phyloP scores from a whole-genome alignment of 1,284 basidiomycete species.

The Sporisorium exsertum region DNA sequence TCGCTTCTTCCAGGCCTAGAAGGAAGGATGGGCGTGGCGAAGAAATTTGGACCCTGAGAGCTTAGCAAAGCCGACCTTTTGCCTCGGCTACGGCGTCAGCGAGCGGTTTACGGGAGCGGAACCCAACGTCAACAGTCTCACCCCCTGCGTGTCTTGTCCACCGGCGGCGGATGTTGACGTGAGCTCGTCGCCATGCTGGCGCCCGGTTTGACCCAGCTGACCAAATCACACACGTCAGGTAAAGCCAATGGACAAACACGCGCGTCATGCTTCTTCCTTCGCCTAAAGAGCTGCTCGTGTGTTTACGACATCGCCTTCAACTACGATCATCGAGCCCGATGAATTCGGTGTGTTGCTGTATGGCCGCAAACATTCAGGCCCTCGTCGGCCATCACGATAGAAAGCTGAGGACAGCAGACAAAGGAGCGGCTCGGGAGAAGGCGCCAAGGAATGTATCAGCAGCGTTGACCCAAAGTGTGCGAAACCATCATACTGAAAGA shows the following conservation, averaged over 20 bases:
- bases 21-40: neutral
- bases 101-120: conserved; percentile 18
- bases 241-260: neutral
- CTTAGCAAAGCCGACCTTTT: conserved; percentile 45
- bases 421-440: too few species aligned
- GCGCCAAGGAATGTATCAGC: too few species aligned
- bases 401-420: too few species aligned
- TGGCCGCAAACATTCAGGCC: too few species aligned
- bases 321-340: too few species aligned
- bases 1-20: conserved; percentile 1
- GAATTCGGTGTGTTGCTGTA: too few species aligned
- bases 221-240: conserved; percentile 8
- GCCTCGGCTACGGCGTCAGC: conserved; percentile 39
- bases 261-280: conserved; percentile 1
- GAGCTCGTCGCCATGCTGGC: neutral
- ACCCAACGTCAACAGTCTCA: neutral
- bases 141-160: neutral
- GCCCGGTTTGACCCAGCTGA: conserved; percentile 19
- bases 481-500: conserved; percentile 3
- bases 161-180: neutral
- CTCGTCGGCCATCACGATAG: too few species aligned
- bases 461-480: too few species aligned
- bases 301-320: neutral
- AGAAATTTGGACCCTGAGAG: conserved; percentile 15
- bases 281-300: neutral